Base-by-base conservation (phyloP, 257 asterid genomes). In the Paraleonurus japonicus region DNA sequence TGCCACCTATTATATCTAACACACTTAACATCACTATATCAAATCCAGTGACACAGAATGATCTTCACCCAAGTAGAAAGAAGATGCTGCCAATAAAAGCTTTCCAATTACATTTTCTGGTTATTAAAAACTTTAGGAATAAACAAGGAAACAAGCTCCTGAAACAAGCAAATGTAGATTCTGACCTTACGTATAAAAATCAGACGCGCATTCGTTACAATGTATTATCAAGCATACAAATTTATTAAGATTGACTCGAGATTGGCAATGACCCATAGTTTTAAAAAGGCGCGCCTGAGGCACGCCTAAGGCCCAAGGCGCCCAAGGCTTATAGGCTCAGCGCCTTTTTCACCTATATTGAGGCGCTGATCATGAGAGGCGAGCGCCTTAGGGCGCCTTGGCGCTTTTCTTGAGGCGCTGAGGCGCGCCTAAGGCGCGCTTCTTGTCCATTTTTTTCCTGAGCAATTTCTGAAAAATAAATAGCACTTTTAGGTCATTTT, bases 11-110 rank as follows among this genome's bases (percentile, higher is more conserved):
- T 24, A 19, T 60, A 33, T 72, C 45, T 15, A 33, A 60, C 57
- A 60, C n/a, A 54, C 9, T 24, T 76, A 43, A 30, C 55, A 76
- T 70, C 19, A 30, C 54, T 28, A 22, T 39, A 6, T 28, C 33
- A 61, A 50, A 51, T 24, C 65, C 30, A 61, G 22, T 24, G 17
- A 17, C 50, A 50, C 22, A 61, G 65, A 33, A 39, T 17, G 23
- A 50, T 9, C 50, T 50, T 64, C 61, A 37, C 48, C 30, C 32
- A 24, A 59, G 32, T 48, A 20, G 35, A 47, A 24, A 50, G 66
- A 60, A 33, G 27, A 72, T 45, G 35, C 8, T 1, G 48, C 61
- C 45, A 20, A 47, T 60, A 17, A 47, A 37, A 7, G 24, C 35
- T 58, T 60, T 33, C 32, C 47, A 33, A 48, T 11, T 26, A 35